Evolutionary conservation across 2,329 filamentous ascomycete species (phyloP), one percentile per base, ranked within the genome.

Genomic region (Mycosphaerella arachidis): DNA sequence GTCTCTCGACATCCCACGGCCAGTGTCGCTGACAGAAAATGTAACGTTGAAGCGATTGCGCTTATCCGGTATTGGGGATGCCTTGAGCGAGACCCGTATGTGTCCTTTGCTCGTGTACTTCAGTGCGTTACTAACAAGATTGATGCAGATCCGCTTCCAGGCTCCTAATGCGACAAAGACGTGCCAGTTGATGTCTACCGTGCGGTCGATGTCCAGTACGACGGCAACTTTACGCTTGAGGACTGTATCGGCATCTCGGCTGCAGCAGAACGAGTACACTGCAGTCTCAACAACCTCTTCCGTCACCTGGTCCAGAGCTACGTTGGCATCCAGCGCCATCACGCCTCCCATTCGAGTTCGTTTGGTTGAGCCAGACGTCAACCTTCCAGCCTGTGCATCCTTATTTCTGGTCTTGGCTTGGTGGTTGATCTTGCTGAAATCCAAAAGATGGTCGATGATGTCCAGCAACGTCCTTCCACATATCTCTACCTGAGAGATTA

Each of bases 1-100:
- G 7, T 88, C 84, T 12, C 82, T 76, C 0, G 81, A 81, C 54
- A 90, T 90, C 1, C 88, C 88, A 37, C 79, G 80, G 0, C 88
- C 88, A 0, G 86, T 87, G 65, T 91, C 88, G 0, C 77, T 76
- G 0, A 90, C 81, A 9, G 61, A 62, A 27, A 70, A 63, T 0
- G 62, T 63, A 12, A 65, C 69, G 48, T 67, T 67, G 56, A 66
- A 67, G 1, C 58, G 58, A 48, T 62, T 66, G 13, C 57, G 55
- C 55, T 63, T 67, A 10, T 66, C 62, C 4, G 63, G 56, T 6
- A 66, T 56, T 13, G 62, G 63, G 13, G 30, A 55, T 58, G 64
- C 61, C 18, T 58, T 66, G 40, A 73, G 55, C 0, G 65, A 65
- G 5, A 80, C 65, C 7, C 69, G 63, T 57, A 82, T 77, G 40